phyloP scores from a whole-genome alignment of 108 stramenopile genomes.

The Ochromonas danica region DNA sequence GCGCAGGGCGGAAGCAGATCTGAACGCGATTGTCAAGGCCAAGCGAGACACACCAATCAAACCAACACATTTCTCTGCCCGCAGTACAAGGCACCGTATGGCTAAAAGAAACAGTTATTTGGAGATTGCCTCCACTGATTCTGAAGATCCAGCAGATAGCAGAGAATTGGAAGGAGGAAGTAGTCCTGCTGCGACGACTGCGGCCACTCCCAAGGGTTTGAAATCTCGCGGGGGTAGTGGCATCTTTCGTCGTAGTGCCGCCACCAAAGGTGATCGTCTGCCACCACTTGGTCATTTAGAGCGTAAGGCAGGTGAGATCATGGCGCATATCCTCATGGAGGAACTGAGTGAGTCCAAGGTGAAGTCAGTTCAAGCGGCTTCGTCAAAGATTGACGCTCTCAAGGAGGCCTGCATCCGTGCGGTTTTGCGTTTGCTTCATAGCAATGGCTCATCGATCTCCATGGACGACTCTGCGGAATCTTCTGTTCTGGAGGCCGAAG shows the following conservation, averaged over 20 bases:
- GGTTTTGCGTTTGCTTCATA: background rate
- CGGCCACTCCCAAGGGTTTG: too few species aligned
- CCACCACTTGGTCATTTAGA: background rate
- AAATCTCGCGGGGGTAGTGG: too few species aligned
- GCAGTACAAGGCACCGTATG: too few species aligned
- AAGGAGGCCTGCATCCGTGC: constrained; percentile 24
- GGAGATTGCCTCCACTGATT: too few species aligned
- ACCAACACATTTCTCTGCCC: too few species aligned
- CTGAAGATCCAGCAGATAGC: too few species aligned
- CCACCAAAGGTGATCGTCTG: background rate
- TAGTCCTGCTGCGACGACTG: too few species aligned
- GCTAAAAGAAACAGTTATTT: too few species aligned
- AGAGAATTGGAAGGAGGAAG: too few species aligned
- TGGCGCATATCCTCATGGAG: background rate
- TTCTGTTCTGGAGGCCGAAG: background rate
- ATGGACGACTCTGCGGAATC: background rate
- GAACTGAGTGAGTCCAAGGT: background rate
- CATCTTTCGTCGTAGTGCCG: background rate
- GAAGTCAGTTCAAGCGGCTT: background rate
- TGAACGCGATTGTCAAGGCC: background rate
- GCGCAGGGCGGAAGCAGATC: background rate
- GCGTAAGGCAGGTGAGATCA: background rate
- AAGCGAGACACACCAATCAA: background rate
- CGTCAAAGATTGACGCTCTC: background rate
- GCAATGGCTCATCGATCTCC: background rate